Evolutionary conservation across 2,329 filamentous ascomycete species (phyloP).

Genomic region (Pseudocercospora pini-densiflorae): DNA sequence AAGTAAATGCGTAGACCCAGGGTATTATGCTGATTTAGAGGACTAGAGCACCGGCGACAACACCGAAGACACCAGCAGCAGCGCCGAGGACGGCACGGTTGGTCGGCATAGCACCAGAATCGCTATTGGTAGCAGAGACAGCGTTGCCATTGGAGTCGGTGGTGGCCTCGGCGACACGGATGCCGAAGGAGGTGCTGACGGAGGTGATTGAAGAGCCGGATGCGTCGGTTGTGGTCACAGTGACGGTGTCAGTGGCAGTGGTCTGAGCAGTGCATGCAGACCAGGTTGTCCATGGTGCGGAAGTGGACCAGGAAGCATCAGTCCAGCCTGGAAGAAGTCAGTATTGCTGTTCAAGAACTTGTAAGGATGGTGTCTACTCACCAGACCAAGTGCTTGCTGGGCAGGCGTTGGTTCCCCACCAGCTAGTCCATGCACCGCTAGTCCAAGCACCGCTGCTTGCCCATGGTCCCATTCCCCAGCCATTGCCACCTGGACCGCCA

Average conservation of each 20-base stretch:
- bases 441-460: slow-evolving; percentile 37
- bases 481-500: slow-evolving; percentile 28
- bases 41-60: slow-evolving; percentile 38
- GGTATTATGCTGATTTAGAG: slow-evolving; percentile 26
- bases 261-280: slow-evolving; percentile 39
- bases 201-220: slow-evolving; percentile 29
- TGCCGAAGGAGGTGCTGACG: slow-evolving; percentile 37
- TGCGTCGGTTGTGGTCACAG: slow-evolving; percentile 32
- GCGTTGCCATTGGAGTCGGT: slow-evolving; percentile 12
- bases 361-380: slow-evolving; percentile 16
- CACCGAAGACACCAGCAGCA: slow-evolving; percentile 37
- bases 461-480: slow-evolving; percentile 41
- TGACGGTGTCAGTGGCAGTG: slow-evolving; percentile 39
- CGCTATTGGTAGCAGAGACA: slow-evolving; percentile 21
- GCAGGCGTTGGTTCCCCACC: slow-evolving; percentile 42
- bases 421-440: slow-evolving; percentile 41
- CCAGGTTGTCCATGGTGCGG: slow-evolving; percentile 44
- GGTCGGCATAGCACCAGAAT: slow-evolving; percentile 31
- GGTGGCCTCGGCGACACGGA: slow-evolving; percentile 36
- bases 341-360: not conserved
- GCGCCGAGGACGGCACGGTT: slow-evolving; percentile 31
- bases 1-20: not conserved
- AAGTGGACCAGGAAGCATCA: slow-evolving; percentile 35
- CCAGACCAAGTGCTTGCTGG: slow-evolving; percentile 40
- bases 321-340: slow-evolving; percentile 37